Evolutionary conservation across 192 early-diverging fungal genomes (phyloP), one percentile per base, ranked within the genome.

Genomic region (Pilaira anomala): DNA sequence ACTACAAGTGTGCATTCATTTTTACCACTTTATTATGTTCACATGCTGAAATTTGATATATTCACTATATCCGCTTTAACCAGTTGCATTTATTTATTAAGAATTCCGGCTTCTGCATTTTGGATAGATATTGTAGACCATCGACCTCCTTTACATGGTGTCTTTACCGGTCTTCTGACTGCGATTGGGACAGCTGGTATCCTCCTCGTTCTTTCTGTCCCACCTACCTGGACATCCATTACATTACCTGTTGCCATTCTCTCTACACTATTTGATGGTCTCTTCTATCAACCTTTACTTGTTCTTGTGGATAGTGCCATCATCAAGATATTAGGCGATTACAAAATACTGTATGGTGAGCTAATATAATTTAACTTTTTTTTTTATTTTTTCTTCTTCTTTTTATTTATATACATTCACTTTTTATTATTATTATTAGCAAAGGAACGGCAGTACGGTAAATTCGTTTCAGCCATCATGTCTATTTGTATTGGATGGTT

Each of bases 311-410:
- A 68, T 48, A 62, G 67, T 55, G 29, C 51, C 13, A 68, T 68
- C 39, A 45, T 68, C 40, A 68, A 68, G 22, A 61, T 62, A 3
- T 48, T 68, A 26, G 67, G 67, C 44, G 67, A 68, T 33, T 68
- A 56, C 24, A 48, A 48, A 30, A 68, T 44, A 53, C 36, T 68
- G 51, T 68, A 62, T 68, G 67, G 67, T 68, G 58, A 67, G 46
- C 29, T 21, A 7, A 8, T 3, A 18, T 24, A 25, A 41, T 2
- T 2, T 4, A 22, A 11, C 12, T 14, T 24, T 42, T 22, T 58
- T 56, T 5, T 33, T 18, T 53, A 29, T 30, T 40, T 56, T 12
- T 60, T 45, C 26, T 60, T 60, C 7, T 45, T 30, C 25, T 12
- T 26, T 45, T 4, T 60, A 22, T 13, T 8, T 50, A 24, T 50